A percentile compares a stretch with the other conserved stretches of the same genome.
These are phyloP conservation scores for Perilla frutescens DNA, from an alignment of 257 asterid species.

Conservation along the genomic window DNA sequence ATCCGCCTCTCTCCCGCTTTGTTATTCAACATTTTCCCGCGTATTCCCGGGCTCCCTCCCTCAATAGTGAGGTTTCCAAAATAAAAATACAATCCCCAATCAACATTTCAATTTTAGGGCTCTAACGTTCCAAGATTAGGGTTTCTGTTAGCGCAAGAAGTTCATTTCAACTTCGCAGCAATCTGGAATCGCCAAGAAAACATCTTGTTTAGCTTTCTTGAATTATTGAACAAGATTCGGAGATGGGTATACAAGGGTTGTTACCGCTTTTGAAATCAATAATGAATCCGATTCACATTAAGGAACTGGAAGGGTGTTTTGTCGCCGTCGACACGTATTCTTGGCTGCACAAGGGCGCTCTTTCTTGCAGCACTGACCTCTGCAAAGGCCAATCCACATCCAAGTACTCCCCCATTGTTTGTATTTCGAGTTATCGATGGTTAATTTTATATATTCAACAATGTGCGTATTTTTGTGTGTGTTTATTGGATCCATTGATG, in stretches of 20 bases:
- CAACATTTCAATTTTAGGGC: neutral
- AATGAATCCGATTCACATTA: constrained; percentile 80
- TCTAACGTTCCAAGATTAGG: constrained; percentile 23
- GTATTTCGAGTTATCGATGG: constrained; percentile 1
- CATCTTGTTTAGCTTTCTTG: constrained; percentile 25
- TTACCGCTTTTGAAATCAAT: constrained; percentile 93
- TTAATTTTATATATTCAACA: constrained; percentile 1
- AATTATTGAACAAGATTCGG: constrained; percentile 11
- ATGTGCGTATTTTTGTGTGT: neutral
- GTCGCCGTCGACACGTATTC: constrained; percentile 96
- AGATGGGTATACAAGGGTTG: constrained; percentile 90
- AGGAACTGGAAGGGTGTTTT: constrained; percentile 74
- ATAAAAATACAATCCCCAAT: constrained; percentile 25
- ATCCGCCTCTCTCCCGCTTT: neutral
- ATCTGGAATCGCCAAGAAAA: constrained; percentile 26
- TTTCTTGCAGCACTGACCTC: constrained; percentile 93
- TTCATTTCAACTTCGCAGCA: neutral
- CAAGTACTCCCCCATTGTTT: constrained; percentile 53
- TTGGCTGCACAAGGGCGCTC: constrained; percentile 99
- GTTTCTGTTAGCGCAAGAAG: constrained; percentile 30
- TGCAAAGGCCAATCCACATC: constrained; percentile 90
- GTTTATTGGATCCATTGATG: neutral
- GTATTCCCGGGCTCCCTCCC: constrained; percentile 26
- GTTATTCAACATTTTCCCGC: constrained; percentile 48
- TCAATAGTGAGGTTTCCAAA: constrained; percentile 28